phyloP scores from a whole-genome alignment of 129 eudicot species.

The Lactuca sativa region DNA sequence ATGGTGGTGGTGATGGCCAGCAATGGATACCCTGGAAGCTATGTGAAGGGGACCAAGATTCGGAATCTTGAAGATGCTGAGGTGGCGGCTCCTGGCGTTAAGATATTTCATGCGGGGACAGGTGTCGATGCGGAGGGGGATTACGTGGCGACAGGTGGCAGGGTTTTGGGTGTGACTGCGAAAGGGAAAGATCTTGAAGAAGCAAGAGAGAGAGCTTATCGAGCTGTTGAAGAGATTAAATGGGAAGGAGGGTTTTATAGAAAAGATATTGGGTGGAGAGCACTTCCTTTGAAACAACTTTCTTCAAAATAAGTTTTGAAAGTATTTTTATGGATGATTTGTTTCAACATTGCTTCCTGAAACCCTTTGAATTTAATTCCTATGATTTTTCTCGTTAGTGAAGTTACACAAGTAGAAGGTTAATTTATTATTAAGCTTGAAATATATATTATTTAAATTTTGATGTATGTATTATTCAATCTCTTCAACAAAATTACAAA shows the following conservation, averaged over 20 bases:
- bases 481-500: too few relatives aligned
- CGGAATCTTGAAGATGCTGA: constrained; percentile 77
- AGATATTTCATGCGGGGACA: constrained; percentile 89
- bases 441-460: too few relatives aligned
- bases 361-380: too few relatives aligned
- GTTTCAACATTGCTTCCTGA: too few relatives aligned
- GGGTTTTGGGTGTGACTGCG: constrained; percentile 90
- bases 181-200: constrained; percentile 77
- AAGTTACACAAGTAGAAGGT: too few relatives aligned
- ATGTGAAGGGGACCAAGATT: constrained; percentile 64
- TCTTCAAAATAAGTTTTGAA: constrained; percentile 21
- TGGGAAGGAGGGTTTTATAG: constrained; percentile 86
- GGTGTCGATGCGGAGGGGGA: constrained; percentile 61
- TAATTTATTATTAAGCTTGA: too few relatives aligned
- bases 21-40: constrained; percentile 89
- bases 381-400: too few relatives aligned
- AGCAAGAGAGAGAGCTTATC: constrained; percentile 78
- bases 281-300: constrained; percentile 48
- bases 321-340: background rate
- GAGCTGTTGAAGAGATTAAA: constrained; percentile 64
- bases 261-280: constrained; percentile 90
- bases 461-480: too few relatives aligned
- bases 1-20: constrained; percentile 99
- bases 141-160: constrained; percentile 73
- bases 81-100: constrained; percentile 59